Evolutionary conservation across 2,329 filamentous ascomycete species (phyloP), one percentile per base, ranked within the genome.

Genomic region (Colletotrichum higginsianum): DNA sequence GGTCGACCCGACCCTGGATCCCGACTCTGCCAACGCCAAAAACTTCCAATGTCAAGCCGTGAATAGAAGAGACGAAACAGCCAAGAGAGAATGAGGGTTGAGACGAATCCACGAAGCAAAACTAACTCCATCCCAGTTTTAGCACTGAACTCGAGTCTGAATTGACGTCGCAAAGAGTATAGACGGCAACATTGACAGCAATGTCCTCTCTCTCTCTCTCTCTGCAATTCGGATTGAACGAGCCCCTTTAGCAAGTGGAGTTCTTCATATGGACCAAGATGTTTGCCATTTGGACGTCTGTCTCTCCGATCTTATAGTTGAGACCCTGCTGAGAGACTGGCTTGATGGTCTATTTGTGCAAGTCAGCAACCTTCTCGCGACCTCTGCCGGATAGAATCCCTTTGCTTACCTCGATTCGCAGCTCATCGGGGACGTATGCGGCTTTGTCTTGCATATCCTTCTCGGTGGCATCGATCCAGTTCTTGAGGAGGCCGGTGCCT

Each of bases 381-480:
- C 8, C 44, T 49, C 16, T 38, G 15, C 8, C 15, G 9, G 13
- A 11, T 5, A 1, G 30, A 35, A 7, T 12, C 16, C 11, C 30
- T n/a, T 38, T 56, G 21, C 44, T 44, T 38, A 67, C 67, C 56
- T 57, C 4, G 6, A 61, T 42, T 11, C 21, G 35, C 47, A 38
- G 18, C 0, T 21, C 21, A 18, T 30, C 2, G 8, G 64, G 44
- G n/a, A 70, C 26, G 26, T 21, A 44, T 3, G 38, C 18, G 6
- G 35, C 18, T 0, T n/a, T 21, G 21, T 21, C 15, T 23, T 61
- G 63, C 7, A 61, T n/a, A 4, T 38, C 42, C 21, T 61, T 35
- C 38, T 61, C 50, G 13, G 49, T 67, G 5, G 35, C 49, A 18
- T 61, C 35, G 15, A 67, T 35, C 56, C 63, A 67, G 7, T 67